Evolutionary conservation across 345 rosid species (phyloP).

Genomic region (Salix arbutifolia): DNA sequence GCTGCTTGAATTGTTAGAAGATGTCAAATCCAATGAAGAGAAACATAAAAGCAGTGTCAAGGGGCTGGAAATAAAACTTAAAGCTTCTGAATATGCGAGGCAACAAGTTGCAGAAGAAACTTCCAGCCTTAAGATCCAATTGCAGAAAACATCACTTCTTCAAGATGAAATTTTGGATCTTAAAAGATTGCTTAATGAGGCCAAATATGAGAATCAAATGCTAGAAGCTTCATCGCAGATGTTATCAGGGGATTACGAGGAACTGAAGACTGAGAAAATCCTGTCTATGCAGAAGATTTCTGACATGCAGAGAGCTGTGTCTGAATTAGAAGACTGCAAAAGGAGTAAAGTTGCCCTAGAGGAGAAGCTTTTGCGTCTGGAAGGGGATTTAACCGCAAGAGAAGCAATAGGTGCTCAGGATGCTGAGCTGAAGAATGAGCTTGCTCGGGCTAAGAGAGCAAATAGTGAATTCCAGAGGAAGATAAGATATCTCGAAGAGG

Average conservation of each 20-base stretch:
- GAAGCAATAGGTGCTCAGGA: slow-evolving; percentile 53
- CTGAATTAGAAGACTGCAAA: slow-evolving; percentile 45
- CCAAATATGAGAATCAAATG: slow-evolving; percentile 51
- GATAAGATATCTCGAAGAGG: slow-evolving; percentile 45
- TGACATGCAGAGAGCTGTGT: slow-evolving; percentile 34
- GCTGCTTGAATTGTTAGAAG: slow-evolving; percentile 45
- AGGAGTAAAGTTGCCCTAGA: slow-evolving; percentile 47
- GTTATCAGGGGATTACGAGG: slow-evolving; percentile 47
- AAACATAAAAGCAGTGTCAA: slow-evolving; percentile 41
- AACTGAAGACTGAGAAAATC: slow-evolving; percentile 36
- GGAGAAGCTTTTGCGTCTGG: slow-evolving; percentile 58
- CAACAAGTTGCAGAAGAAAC: slow-evolving; percentile 49
- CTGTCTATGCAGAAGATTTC: slow-evolving; percentile 32
- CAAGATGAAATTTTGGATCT: slow-evolving; percentile 50
- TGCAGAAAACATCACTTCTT: slow-evolving; percentile 44
- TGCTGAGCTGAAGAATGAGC: slow-evolving; percentile 52
- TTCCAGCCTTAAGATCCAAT: slow-evolving; percentile 39
- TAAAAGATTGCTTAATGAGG: slow-evolving; percentile 42
- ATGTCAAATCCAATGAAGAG: slow-evolving; percentile 50
- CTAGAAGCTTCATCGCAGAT: slow-evolving; percentile 55
- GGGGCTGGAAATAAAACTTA: slow-evolving; percentile 45
- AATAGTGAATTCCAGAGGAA: slow-evolving; percentile 51
- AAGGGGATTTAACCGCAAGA: slow-evolving; percentile 63
- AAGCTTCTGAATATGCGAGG: slow-evolving; percentile 45
- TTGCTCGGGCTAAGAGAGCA: slow-evolving; percentile 50